A percentile compares a stretch with the other conserved stretches of the same genome.
These are phyloP conservation scores for Sugiyamaella paludigena DNA, from an alignment of 1,139 yeast species.

Conservation along the genomic window DNA sequence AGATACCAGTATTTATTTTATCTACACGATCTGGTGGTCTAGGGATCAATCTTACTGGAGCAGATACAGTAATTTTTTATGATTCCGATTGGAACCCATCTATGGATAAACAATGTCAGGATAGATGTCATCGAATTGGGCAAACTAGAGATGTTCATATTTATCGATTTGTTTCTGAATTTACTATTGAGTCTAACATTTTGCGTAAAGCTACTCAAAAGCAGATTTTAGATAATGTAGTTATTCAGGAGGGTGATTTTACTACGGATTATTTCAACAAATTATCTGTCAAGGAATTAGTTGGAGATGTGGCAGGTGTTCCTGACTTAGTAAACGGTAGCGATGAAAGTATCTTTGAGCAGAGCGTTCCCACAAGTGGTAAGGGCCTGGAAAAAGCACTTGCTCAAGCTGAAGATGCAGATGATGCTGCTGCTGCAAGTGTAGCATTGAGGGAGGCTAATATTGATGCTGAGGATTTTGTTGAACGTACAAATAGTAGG, in stretches of 20 bases:
- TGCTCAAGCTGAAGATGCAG: conserved; percentile 95
- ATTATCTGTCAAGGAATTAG: conserved; percentile 81
- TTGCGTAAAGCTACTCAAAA: conserved; percentile 93
- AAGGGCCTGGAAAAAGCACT: conserved; percentile 62
- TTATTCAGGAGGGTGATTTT: conserved; percentile 97
- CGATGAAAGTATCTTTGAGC: conserved; percentile 40
- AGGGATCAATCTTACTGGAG: conserved; percentile 97
- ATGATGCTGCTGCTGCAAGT: conserved; percentile 89
- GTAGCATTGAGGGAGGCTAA: conserved; percentile 87
- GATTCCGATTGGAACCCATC: conserved; percentile 99
- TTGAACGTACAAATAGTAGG: conserved; percentile 39
- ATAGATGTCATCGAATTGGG: conserved; percentile 98
- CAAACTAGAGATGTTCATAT: conserved; percentile 98
- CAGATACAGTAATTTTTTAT: conserved; percentile 97
- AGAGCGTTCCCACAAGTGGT: conserved; percentile 37
- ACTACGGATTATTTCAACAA: conserved; percentile 95
- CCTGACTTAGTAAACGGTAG: conserved; percentile 28
- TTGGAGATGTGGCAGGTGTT: conserved; percentile 51
- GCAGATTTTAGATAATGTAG: conserved; percentile 90
- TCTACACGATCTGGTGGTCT: conserved; percentile 97
- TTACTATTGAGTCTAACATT: conserved; percentile 93
- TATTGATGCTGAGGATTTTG: conserved; percentile 80
- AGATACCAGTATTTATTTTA: conserved; percentile 85
- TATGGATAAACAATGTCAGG: conserved; percentile 99
- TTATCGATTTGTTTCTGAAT: conserved; percentile 92